These are phyloP conservation scores for Yamadazyma dushanensis DNA, from an alignment of 1,139 yeast species.

Conservation along the genomic window DNA sequence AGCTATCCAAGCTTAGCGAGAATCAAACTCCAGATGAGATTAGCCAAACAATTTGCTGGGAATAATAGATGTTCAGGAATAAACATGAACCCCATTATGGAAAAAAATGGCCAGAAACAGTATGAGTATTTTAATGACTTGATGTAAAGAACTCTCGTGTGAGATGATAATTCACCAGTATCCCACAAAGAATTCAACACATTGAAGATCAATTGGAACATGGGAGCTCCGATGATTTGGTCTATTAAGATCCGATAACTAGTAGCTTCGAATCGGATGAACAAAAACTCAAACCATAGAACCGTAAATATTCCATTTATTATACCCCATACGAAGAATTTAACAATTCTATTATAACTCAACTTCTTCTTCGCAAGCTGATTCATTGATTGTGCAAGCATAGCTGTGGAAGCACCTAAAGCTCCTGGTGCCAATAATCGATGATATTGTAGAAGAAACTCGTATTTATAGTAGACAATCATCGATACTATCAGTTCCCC, in stretches of 20 bases:
- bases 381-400: constrained; percentile 57
- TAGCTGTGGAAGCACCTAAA: constrained; percentile 51
- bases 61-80: constrained; percentile 51
- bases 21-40: constrained; percentile 56
- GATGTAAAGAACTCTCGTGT: constrained; percentile 35
- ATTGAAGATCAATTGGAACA: constrained; percentile 53
- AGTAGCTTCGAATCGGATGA: constrained; percentile 34
- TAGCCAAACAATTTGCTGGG: constrained; percentile 59
- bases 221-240: constrained; percentile 55
- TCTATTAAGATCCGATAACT: constrained; percentile 47
- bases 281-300: constrained; percentile 55
- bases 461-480: constrained; percentile 30
- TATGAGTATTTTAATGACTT: constrained; percentile 54
- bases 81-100: constrained; percentile 49
- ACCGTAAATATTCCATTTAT: constrained; percentile 58
- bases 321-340: constrained; percentile 62
- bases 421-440: constrained; percentile 40
- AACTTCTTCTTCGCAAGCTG: constrained; percentile 47
- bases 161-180: constrained; percentile 35
- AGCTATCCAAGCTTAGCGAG: constrained; percentile 30
- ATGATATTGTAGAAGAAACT: constrained; percentile 19
- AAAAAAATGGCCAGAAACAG: constrained; percentile 61
- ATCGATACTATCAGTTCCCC: constrained; percentile 25
- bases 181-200: constrained; percentile 58
- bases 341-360: constrained; percentile 40